Evolutionary conservation across 176 grass and related monocot genomes (phyloP), one percentile per base, ranked within the genome.

Genomic region (Avena sativa): DNA sequence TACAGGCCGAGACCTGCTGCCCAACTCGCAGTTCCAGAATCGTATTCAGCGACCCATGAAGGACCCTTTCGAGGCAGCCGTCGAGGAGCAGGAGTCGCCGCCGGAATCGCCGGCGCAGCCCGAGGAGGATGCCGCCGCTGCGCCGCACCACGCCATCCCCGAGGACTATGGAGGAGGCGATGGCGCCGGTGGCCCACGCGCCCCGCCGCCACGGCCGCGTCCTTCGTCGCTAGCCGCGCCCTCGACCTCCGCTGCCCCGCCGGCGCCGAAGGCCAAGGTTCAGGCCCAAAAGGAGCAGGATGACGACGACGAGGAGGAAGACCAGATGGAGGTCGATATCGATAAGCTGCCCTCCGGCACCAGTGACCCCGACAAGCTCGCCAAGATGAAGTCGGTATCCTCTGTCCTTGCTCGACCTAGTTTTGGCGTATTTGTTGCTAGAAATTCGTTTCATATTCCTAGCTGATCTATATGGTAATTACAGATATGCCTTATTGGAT

Each of bases 291-390:
- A 81, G 87, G 92, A 91, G 79, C 89, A 91, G 79, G 97, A 99
- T 2, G 97, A 99, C 0, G 97, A 99, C 0, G 97, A 97, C 1
- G 94, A 99, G 0, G 97, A 99, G 44, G 97, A 96, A 53, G 97
- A 99, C 65, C 92, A 96, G 67, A 97, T 99, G 97, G 97, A 99
- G 86, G 92, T 95, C 65, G 90, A 99, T 88, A 91, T 99, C 78
- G 94, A 94, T 51, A 96, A 96, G 83, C 82, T 93, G 34, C 97
- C 92, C 49, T 89, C 94, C 51, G 88, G 89, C 67, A 92, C 52
- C 23, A 71, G 90, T 76, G 94, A 99, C 84, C 97, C 97, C 14
- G 92, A 94, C 81, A 99, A 99, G 91, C 79, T 99, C 60, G 91
- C 90, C 61, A 99, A 97, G 91, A 94, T 99, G 97, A 93, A 97